Percentiles rank a stretch among this genome's conserved stretches.
Conservation (phyloP, 192 early-diverging fungal species). For the Obelidium mucronatum region DNA sequence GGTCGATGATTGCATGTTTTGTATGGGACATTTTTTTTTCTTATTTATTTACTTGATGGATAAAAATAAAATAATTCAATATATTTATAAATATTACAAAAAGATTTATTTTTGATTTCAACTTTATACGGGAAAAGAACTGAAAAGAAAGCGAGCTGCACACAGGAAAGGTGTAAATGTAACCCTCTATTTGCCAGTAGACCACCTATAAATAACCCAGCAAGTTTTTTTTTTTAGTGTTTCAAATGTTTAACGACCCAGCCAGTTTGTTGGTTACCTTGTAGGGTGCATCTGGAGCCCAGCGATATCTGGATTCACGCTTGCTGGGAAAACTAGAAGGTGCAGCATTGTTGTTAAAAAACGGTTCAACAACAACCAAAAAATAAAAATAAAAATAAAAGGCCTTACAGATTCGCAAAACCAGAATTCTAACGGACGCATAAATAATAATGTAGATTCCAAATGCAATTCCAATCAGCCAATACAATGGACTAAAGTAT, state of each 20-base stretch:
- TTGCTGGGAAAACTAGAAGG: slow-evolving; percentile 60
- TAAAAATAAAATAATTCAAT: too few relatives aligned
- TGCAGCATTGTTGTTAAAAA: not conserved
- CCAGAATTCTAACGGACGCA: slow-evolving; percentile 66
- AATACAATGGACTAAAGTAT: slow-evolving; percentile 72
- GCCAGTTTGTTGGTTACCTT: too few relatives aligned
- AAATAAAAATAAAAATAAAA: slow-evolving; percentile 11
- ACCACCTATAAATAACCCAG: too few relatives aligned
- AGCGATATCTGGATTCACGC: slow-evolving; percentile 76
- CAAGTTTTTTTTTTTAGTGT: too few relatives aligned
- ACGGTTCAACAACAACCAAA: not conserved
- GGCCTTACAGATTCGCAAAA: slow-evolving; percentile 64
- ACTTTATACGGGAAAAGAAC: not conserved
- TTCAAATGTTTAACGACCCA: too few relatives aligned
- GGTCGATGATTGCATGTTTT: slow-evolving; percentile 25
- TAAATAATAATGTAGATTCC: slow-evolving; percentile 83
- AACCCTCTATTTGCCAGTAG: too few relatives aligned
- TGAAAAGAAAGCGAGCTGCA: not conserved
- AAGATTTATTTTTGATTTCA: not conserved
- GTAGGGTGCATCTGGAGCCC: slow-evolving; percentile 90
- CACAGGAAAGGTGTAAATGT: not conserved
- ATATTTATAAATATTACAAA: too few relatives aligned
- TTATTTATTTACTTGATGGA: not conserved
- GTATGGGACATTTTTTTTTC: not conserved
- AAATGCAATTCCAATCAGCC: slow-evolving; percentile 88